Evolutionary conservation across 306 rosid species (phyloP).

Genomic region (Cicer judaicum): DNA sequence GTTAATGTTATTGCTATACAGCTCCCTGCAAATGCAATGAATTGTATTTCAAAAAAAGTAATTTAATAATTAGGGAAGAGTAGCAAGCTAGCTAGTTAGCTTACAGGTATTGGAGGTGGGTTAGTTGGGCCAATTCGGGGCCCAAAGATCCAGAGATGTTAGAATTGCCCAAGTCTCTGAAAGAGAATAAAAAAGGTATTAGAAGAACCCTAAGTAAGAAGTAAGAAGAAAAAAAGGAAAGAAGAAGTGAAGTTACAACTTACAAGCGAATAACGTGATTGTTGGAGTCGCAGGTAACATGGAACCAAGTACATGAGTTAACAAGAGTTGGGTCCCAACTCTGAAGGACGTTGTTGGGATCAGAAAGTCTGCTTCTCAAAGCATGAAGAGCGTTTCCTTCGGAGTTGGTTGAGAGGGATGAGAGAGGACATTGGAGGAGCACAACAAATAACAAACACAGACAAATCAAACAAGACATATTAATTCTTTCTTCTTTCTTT

Average conservation of each 20-base stretch:
- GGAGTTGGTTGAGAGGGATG: slow-evolving; percentile 49
- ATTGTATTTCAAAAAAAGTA: not conserved
- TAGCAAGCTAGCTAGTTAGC: not conserved
- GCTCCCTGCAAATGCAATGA: slow-evolving; percentile 65
- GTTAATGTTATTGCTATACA: slow-evolving; percentile 68
- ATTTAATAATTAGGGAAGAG: no score
- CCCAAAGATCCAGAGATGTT: slow-evolving; percentile 91
- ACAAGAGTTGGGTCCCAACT: slow-evolving; percentile 99
- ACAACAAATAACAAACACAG: slow-evolving; percentile 41
- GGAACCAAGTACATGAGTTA: slow-evolving; percentile 99
- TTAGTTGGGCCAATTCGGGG: slow-evolving; percentile 80
- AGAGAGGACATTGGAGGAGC: slow-evolving; percentile 37
- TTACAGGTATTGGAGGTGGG: slow-evolving; percentile 85
- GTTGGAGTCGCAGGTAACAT: slow-evolving; percentile 79
- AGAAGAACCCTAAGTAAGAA: not conserved
- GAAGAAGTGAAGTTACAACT: slow-evolving; percentile 34
- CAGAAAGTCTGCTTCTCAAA: slow-evolving; percentile 71
- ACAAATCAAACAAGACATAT: slow-evolving; percentile 43
- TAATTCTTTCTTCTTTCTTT: not conserved
- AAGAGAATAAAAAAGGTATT: slow-evolving; percentile 38
- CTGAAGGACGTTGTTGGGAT: slow-evolving; percentile 83
- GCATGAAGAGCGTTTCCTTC: slow-evolving; percentile 88
- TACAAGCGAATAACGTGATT: slow-evolving; percentile 89
- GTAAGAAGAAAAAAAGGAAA: not conserved
- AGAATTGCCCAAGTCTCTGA: slow-evolving; percentile 95